Conservation (phyloP, 2,329 filamentous ascomycete species). For the Sodiomyces alkalinus region DNA sequence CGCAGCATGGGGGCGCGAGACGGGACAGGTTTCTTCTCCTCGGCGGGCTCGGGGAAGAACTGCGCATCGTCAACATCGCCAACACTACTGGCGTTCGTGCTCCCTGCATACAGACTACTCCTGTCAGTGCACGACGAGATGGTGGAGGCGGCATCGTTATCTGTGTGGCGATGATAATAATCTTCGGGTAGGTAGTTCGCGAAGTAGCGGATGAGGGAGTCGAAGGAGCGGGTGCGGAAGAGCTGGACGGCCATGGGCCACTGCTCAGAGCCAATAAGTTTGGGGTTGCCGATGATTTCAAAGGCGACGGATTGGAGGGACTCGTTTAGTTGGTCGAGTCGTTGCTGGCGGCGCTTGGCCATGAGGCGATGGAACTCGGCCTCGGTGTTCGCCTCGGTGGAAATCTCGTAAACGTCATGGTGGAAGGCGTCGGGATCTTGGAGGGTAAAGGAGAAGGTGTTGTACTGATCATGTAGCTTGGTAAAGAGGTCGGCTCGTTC, state of each 20-base stretch:
- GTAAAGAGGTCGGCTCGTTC: slow-evolving; percentile 42
- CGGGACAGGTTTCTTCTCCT: slow-evolving; percentile 16
- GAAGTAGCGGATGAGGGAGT: slow-evolving; percentile 45
- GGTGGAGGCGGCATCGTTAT: slow-evolving; percentile 15
- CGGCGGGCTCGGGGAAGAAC: slow-evolving; percentile 24
- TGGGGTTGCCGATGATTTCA: slow-evolving; percentile 45
- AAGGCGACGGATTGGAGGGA: slow-evolving; percentile 41
- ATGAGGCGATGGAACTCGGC: slow-evolving; percentile 40
- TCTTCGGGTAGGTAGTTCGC: slow-evolving; percentile 40
- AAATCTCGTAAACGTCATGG: slow-evolving; percentile 45
- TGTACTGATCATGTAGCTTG: slow-evolving; percentile 43
- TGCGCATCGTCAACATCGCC: slow-evolving; percentile 15
- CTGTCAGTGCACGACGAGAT: slow-evolving; percentile 22
- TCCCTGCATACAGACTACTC: slow-evolving; percentile 18
- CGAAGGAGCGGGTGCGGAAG: slow-evolving; percentile 42
- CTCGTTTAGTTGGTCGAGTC: slow-evolving; percentile 38
- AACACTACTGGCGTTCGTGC: slow-evolving; percentile 23
- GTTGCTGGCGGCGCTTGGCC: slow-evolving; percentile 35
- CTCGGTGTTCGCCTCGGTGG: slow-evolving; percentile 29
- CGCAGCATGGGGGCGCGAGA: slow-evolving; percentile 17
- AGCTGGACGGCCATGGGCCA: slow-evolving; percentile 44
- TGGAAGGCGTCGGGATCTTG: slow-evolving; percentile 47
- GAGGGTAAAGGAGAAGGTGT: slow-evolving; percentile 38
- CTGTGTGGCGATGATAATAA: slow-evolving; percentile 25
- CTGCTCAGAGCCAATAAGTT: slow-evolving; percentile 41